These are phyloP conservation scores for Porcisia deanei DNA, from an alignment of 208 protist genomes.

Conservation along the genomic window DNA sequence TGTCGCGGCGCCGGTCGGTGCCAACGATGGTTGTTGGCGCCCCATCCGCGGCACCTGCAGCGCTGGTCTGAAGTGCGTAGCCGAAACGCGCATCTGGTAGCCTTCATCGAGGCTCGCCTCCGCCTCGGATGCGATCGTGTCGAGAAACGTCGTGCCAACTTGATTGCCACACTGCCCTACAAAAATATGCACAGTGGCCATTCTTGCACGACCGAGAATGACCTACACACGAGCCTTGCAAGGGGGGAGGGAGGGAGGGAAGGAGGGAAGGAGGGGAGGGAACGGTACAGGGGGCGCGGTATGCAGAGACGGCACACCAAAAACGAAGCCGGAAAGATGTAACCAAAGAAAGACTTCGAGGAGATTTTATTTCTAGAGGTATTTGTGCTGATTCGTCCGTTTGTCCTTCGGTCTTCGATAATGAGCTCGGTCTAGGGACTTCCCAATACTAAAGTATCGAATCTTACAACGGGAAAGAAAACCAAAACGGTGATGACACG, in stretches of 20 bases:
- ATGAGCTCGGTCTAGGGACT: too few relatives aligned
- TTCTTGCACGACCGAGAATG: conserved; percentile 1
- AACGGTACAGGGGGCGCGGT: too few relatives aligned
- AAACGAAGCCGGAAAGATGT: background rate
- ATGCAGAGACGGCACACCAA: background rate
- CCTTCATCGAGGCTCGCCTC: conserved; percentile 41
- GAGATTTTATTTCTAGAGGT: too few relatives aligned
- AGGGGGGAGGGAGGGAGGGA: background rate
- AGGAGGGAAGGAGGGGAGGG: background rate
- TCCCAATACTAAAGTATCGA: too few relatives aligned
- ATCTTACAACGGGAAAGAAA: too few relatives aligned
- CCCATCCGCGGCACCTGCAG: conserved; percentile 6
- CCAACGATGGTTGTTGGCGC: background rate
- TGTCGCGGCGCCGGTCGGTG: background rate
- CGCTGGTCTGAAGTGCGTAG: conserved; percentile 59
- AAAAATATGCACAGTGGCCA: conserved; percentile 72
- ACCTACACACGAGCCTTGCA: background rate
- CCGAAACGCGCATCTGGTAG: conserved; percentile 58
- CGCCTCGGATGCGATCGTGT: conserved; percentile 58
- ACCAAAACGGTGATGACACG: too few relatives aligned
- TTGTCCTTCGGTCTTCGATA: too few relatives aligned
- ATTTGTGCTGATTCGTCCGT: background rate
- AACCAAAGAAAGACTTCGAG: background rate
- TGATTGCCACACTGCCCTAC: conserved; percentile 94
- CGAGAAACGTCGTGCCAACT: conserved; percentile 78